Conservation (phyloP, 768 basidiomycete species). For the Cystobasidium onofrii region DNA sequence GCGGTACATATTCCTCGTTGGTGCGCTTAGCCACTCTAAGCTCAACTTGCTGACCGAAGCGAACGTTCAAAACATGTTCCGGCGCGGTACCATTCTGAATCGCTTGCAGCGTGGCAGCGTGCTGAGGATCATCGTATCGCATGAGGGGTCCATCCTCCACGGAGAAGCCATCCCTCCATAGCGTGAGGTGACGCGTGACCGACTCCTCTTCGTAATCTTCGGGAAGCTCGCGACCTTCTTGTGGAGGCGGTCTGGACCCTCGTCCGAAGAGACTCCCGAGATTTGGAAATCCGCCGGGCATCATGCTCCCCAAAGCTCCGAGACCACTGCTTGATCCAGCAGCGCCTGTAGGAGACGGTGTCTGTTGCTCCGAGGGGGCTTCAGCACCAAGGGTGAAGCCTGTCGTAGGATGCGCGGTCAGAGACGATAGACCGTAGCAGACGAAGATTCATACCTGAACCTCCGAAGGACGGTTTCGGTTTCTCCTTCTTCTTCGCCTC, state of each 20-base stretch:
- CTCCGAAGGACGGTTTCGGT: slow-evolving; percentile 2
- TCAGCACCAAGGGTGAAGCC: slow-evolving; percentile 84
- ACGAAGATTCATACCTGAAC: slow-evolving; percentile 23
- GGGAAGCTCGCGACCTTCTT: slow-evolving; percentile 39
- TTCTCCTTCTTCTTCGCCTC: slow-evolving; percentile 18
- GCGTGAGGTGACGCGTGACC: slow-evolving; percentile 66
- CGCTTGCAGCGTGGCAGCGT: slow-evolving; percentile 61
- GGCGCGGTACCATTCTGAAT: slow-evolving; percentile 79
- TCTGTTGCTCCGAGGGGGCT: slow-evolving; percentile 50
- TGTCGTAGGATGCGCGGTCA: slow-evolving; percentile 54
- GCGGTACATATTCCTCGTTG: slow-evolving; percentile 61
- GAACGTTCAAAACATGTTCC: slow-evolving; percentile 63
- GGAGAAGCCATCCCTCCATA: slow-evolving; percentile 90
- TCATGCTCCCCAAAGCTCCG: slow-evolving; percentile 34
- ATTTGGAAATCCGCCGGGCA: slow-evolving; percentile 33
- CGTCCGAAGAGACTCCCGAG: not conserved
- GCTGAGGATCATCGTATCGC: slow-evolving; percentile 69
- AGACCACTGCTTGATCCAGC: not conserved
- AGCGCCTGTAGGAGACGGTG: not conserved
- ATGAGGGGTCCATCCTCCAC: slow-evolving; percentile 80
- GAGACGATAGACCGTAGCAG: slow-evolving; percentile 36
- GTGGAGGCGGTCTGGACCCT: slow-evolving; percentile 16
- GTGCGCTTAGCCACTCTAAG: slow-evolving; percentile 65
- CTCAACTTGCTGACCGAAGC: slow-evolving; percentile 70
- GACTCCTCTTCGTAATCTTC: slow-evolving; percentile 52